Base-by-base conservation (phyloP, 306 rosid genomes). In the Quercus aquifolioides region DNA sequence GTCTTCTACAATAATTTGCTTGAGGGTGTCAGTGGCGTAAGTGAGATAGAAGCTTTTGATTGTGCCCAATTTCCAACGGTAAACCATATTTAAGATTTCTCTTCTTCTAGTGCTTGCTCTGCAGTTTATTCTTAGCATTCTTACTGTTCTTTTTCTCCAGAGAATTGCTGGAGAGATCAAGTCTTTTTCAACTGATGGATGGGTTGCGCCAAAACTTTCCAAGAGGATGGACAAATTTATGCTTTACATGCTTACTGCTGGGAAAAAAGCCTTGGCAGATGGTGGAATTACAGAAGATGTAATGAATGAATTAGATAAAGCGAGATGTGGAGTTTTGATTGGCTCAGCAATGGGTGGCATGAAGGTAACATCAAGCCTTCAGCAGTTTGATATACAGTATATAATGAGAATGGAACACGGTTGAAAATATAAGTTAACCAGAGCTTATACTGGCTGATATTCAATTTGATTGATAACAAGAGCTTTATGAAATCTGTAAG, bases 291-390 rank as follows among this genome's bases (percentile, higher is more conserved):
- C 97, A 43, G 92, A 86, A 74, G 97, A 95, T 49, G 86, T 87
- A 43, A 87, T 90, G 92, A 85, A 91, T 41, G 90, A 83, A 71
- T 75, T 93, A 41, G 90, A 93, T 79, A 95, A 89, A 90, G 82
- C 86, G 28, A 95, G 80, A 87, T 95, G 99, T 82, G 99, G 99
- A 71, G 98, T 95, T 73, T 82, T 95, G 88, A 95, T 95, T 82
- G 99, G 99, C 82, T 95, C 99, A 21, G 97, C 92, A 71, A 84
- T 95, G 96, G 99, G 99, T 82, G 99, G 99, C 85, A 89, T 95
- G 96, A 96, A 96, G 99, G 99, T 95, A 87, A 85, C 64, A 67
- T 26, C 55, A 19, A 63, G 30, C 62, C 65, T 73, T 78, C 17
- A 71, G 41, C 73, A 38, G 26, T 79, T 80, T 71, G 55, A 69